phyloP scores from a whole-genome alignment of 1,139 yeast species.

The Suhomyces guaymorum region DNA sequence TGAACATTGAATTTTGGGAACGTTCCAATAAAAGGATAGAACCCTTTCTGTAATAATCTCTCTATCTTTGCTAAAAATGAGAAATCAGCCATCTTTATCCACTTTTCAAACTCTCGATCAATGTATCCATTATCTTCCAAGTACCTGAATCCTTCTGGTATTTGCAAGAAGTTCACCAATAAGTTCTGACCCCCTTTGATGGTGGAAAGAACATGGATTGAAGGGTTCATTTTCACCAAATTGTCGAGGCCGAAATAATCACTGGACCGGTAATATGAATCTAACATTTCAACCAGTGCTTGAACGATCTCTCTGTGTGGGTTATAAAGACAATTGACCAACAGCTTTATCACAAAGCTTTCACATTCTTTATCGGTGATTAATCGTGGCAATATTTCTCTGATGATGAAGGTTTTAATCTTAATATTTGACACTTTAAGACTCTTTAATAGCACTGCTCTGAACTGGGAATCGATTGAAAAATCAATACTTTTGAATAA shows the following conservation, averaged over 20 bases:
- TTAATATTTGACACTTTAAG: conserved; percentile 56
- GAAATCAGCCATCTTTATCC: conserved; percentile 26
- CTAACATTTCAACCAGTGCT: conserved; percentile 13
- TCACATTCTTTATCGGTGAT: conserved; percentile 35
- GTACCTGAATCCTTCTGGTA: conserved; percentile 39
- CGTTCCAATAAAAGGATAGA: conserved; percentile 27
- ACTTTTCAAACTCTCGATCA: conserved; percentile 32
- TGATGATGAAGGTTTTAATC: conserved; percentile 59
- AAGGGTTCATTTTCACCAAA: conserved; percentile 35
- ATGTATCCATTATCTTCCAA: conserved; percentile 37
- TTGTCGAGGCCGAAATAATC: conserved; percentile 20
- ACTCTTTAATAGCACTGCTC: conserved; percentile 66
- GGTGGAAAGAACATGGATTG: conserved; percentile 29
- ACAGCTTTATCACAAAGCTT: conserved; percentile 43
- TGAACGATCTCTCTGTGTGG: conserved; percentile 56
- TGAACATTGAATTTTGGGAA: not conserved
- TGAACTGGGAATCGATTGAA: conserved; percentile 62
- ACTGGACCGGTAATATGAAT: conserved; percentile 14
- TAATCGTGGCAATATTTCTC: conserved; percentile 49
- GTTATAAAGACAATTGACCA: conserved; percentile 75
- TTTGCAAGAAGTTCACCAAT: conserved; percentile 31
- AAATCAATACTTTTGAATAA: conserved; percentile 66
- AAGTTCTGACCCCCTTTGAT: conserved; percentile 29
- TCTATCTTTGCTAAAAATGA: conserved; percentile 29
- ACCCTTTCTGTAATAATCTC: conserved; percentile 20